Evolutionary conservation across 192 early-diverging fungal genomes (phyloP), one percentile per base, ranked within the genome.

Genomic region (Phlyctochytrium planicorne): DNA sequence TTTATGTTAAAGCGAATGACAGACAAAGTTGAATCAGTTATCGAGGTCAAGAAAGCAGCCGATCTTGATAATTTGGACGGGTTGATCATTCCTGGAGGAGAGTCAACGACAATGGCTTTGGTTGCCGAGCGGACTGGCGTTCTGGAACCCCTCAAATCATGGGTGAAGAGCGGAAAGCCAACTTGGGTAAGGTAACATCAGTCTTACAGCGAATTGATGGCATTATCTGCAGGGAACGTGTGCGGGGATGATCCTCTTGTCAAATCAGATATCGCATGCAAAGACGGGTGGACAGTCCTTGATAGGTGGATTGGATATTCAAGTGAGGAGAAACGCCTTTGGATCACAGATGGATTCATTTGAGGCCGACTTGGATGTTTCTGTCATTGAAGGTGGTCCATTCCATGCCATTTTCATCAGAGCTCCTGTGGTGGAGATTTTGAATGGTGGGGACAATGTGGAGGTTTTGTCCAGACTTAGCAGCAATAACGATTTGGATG

Each of bases 341-440:
- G 97, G 97, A 16, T 83, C 88, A 53, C 97, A 99, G 77, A 81
- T 90, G 55, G 94, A 94, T 64, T 95, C 93, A 23, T 99, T 99
- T 73, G 88, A 90, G 31, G 85, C 86, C 33, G 74, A 79, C 30
- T 75, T 99, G 47, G 69, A 79, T 71, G 80, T 84, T 34, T 78
- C 78, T 32, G 82, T 76, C n/a, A 50, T 91, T 40, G 56, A 50
- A 50, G 29, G 63, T 32, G 59, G 36, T 35, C 77, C 76, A 3
- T 85, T 88, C 50, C 82, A 80, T 30, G 87, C 79, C 29, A 91
- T 98, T 17, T 99, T 99, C 73, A 99, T 99, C 75, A 90, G 97
- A 65, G 97, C 95, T 1, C 97, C 97, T 16, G 84, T 95, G 17
- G 90, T 99, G 24, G 83, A 87, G 27, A 72, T 84, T 32, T 74